A percentile compares a stretch with the other conserved stretches of the same genome.
phyloP scores from a whole-genome alignment of 108 stramenopile species.

The Fistulifera solaris region DNA sequence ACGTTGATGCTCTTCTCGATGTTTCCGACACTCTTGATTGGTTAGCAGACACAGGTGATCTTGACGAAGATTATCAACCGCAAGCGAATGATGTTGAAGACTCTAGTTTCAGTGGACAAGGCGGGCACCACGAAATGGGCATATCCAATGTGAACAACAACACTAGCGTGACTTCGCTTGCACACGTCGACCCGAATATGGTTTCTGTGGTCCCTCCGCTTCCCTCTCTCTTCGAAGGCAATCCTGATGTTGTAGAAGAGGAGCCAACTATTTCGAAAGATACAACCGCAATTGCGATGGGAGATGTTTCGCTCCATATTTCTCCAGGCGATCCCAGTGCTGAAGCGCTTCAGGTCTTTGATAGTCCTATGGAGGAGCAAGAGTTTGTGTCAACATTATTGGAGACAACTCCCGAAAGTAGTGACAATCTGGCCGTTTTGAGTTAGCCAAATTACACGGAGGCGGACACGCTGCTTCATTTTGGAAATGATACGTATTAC shows the following conservation, averaged over 20 bases:
- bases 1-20: slow-evolving; percentile 77
- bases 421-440: slow-evolving; percentile 12
- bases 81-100: slow-evolving; percentile 2
- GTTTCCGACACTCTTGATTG: slow-evolving; percentile 76
- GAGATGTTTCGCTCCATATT: slow-evolving; percentile 6
- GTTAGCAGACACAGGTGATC: slow-evolving; percentile 73
- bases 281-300: slow-evolving; percentile 5
- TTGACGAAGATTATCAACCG: slow-evolving; percentile 63
- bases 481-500: too few relatives aligned
- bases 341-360: slow-evolving; percentile 43
- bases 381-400: slow-evolving; percentile 75
- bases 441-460: neutral
- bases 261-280: neutral
- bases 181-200: slow-evolving; percentile 25
- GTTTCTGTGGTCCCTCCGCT: slow-evolving; percentile 29
- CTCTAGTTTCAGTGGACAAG: neutral
- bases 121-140: neutral
- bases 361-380: slow-evolving; percentile 62
- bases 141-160: neutral
- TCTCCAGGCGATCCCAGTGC: slow-evolving; percentile 13
- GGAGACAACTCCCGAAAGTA: slow-evolving; percentile 40
- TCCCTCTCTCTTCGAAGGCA: slow-evolving; percentile 44
- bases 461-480: too few relatives aligned
- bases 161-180: slow-evolving; percentile 3
- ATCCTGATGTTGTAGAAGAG: slow-evolving; percentile 3